phyloP scores from a whole-genome alignment of 768 basidiomycete species.

The Boletus coccyginus region DNA sequence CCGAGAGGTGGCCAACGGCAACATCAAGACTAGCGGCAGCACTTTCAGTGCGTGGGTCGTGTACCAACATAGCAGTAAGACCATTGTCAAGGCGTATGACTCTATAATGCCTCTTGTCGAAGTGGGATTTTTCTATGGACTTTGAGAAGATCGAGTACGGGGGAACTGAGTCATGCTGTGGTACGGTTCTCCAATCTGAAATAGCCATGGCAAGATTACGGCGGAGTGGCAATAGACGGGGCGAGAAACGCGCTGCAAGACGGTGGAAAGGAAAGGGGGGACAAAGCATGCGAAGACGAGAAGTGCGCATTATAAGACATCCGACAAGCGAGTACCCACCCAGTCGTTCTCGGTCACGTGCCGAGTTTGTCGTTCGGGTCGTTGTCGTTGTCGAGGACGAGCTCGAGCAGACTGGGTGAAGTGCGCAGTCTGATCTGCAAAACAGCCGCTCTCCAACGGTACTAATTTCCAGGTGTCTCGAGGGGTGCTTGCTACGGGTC shows the following conservation, averaged over 20 bases:
- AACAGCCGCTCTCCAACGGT: too few relatives aligned
- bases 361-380: neutral
- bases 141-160: conserved; percentile 55
- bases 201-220: conserved; percentile 23
- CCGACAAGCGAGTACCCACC: conserved; percentile 20
- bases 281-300: conserved; percentile 3
- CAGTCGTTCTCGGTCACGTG: conserved; percentile 22
- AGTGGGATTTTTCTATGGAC: conserved; percentile 64
- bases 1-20: conserved; percentile 88
- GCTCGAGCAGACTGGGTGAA: too few relatives aligned
- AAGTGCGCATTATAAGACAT: neutral
- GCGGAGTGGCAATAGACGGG: neutral
- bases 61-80: conserved; percentile 80
- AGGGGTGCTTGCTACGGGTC: too few relatives aligned
- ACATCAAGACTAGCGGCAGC: conserved; percentile 94
- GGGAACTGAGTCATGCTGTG: conserved; percentile 30
- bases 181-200: conserved; percentile 21
- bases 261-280: conserved; percentile 7
- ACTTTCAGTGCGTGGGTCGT: conserved; percentile 86
- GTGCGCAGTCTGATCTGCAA: too few relatives aligned
- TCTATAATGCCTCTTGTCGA: conserved; percentile 79
- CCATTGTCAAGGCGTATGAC: conserved; percentile 86
- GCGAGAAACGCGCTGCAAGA: neutral
- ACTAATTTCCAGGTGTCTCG: too few relatives aligned
- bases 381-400: too few relatives aligned